Conservation (phyloP, 2,329 filamentous ascomycete species). For the Calonectria hawksworthii region DNA sequence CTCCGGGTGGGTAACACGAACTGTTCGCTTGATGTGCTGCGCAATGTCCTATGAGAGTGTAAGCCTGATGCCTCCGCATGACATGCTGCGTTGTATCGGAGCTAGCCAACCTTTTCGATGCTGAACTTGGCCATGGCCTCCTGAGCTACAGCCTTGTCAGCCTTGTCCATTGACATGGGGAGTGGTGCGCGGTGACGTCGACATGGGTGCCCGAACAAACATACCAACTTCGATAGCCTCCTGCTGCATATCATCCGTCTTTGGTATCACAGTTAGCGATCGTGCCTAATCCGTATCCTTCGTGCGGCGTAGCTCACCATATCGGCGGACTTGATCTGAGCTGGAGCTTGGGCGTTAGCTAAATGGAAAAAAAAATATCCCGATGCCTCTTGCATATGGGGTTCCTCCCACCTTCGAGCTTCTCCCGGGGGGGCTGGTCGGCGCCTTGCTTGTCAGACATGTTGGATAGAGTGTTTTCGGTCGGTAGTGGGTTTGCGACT, state of each 20-base stretch:
- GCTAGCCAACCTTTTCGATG: slow-evolving; percentile 68
- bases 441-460: slow-evolving; percentile 57
- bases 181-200: slow-evolving; percentile 14
- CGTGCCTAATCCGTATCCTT: slow-evolving; percentile 25
- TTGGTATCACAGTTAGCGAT: slow-evolving; percentile 48
- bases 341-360: slow-evolving; percentile 63
- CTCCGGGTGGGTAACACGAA: slow-evolving; percentile 53
- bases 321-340: slow-evolving; percentile 97
- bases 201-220: slow-evolving; percentile 53
- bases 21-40: slow-evolving; percentile 94
- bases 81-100: not conserved
- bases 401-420: slow-evolving; percentile 77
- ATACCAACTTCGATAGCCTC: slow-evolving; percentile 96
- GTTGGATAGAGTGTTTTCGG: slow-evolving; percentile 10
- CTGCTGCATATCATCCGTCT: slow-evolving; percentile 98
- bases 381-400: not conserved
- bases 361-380: not conserved
- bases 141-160: slow-evolving; percentile 62
- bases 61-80: slow-evolving; percentile 21
- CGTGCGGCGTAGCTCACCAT: slow-evolving; percentile 76
- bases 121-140: slow-evolving; percentile 75
- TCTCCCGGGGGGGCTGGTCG: slow-evolving; percentile 71
- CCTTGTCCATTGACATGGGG: slow-evolving; percentile 23
- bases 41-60: slow-evolving; percentile 81
- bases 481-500: slow-evolving; percentile 6